A percentile compares a stretch with the other conserved stretches of the same genome.
These are phyloP conservation scores for Rhinocladiella similis DNA, from an alignment of 2,329 filamentous ascomycete species.

Conservation along the genomic window DNA sequence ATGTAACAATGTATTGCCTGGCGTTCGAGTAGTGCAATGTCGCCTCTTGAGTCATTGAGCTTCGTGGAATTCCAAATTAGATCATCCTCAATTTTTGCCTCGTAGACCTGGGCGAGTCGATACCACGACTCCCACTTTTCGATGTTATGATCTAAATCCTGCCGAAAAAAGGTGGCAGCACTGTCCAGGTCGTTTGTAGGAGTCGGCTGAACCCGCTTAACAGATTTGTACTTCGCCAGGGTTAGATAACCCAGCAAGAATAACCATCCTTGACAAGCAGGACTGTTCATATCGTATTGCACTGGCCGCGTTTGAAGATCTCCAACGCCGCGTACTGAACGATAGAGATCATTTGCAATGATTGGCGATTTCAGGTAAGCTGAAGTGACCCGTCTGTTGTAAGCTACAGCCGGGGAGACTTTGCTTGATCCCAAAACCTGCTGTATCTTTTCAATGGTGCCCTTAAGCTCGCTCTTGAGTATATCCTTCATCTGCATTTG, in stretches of 20 bases:
- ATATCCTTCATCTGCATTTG: slow-evolving; percentile 88
- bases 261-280: slow-evolving; percentile 86
- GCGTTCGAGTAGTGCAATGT: slow-evolving; percentile 74
- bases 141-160: slow-evolving; percentile 79
- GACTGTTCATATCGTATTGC: slow-evolving; percentile 64
- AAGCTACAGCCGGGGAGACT: slow-evolving; percentile 74
- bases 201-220: slow-evolving; percentile 75
- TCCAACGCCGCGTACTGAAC: slow-evolving; percentile 76
- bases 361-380: slow-evolving; percentile 81
- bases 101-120: slow-evolving; percentile 80
- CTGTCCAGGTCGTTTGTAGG: slow-evolving; percentile 83
- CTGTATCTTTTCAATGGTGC: slow-evolving; percentile 90
- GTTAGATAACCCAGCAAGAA: slow-evolving; percentile 87
- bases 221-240: slow-evolving; percentile 77
- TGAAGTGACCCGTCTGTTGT: slow-evolving; percentile 81
- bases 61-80: slow-evolving; percentile 89
- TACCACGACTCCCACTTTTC: slow-evolving; percentile 92
- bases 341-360: slow-evolving; percentile 76
- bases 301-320: slow-evolving; percentile 71
- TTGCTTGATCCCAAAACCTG: slow-evolving; percentile 79
- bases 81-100: slow-evolving; percentile 82
- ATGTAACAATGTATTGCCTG: slow-evolving; percentile 79
- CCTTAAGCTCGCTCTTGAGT: slow-evolving; percentile 85
- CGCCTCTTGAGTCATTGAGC: slow-evolving; percentile 77
- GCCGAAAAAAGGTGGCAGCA: slow-evolving; percentile 74